Base-by-base conservation (phyloP, 345 rosid genomes). In the Corymbia maculata region DNA sequence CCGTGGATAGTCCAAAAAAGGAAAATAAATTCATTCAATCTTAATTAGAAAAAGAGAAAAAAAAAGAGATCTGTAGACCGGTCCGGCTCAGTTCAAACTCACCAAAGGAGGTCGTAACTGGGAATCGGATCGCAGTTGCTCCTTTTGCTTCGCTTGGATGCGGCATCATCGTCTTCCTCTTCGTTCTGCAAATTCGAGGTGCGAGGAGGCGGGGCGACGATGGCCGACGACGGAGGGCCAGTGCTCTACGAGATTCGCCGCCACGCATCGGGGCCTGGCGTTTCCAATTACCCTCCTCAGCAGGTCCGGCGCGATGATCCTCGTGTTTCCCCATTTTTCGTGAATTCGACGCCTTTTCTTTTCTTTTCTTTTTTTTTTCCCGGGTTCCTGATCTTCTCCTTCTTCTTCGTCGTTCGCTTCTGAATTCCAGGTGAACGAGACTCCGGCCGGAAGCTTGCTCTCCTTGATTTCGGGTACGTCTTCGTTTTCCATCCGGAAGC, bases 221-320 rank as follows among this genome's bases (percentile, higher is more conserved):
- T 75, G 84, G 49, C 13, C 84, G 49, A 75, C 14, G 26, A 75
- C 28, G 84, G 19, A 5, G 82, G 49, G 21, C 49, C 47, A 24
- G 94, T 95, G 61, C 90, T 96, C 86, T 97, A 91, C 89, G 99
- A 95, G 96, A 94, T 90, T 16, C 95, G 95, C 26, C 89, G 59
- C 90, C 99, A 95, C 85, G 96, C 95, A 80, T 93, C 98, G 42
- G 45, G 95, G 79, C 96, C 95, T 49, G 94, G 88, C 92, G 66
- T 88, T 87, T 93, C 97, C 84, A 93, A 92, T 92, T 95, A 96
- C 68, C 98, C 99, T 92, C 98, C 97, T 89, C 95, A 92, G 52
- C 95, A 94, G 97, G 97, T 96, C 51, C 87, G 49, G 42, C 42
- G 24, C 84, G 84, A 6, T 21, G 49, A 10, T 75, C 24, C 28